A percentile compares a stretch with the other conserved stretches of the same genome.
These are phyloP conservation scores for Closterium sp. DNA, from an alignment of 139 green algal species.

Conservation along the genomic window DNA sequence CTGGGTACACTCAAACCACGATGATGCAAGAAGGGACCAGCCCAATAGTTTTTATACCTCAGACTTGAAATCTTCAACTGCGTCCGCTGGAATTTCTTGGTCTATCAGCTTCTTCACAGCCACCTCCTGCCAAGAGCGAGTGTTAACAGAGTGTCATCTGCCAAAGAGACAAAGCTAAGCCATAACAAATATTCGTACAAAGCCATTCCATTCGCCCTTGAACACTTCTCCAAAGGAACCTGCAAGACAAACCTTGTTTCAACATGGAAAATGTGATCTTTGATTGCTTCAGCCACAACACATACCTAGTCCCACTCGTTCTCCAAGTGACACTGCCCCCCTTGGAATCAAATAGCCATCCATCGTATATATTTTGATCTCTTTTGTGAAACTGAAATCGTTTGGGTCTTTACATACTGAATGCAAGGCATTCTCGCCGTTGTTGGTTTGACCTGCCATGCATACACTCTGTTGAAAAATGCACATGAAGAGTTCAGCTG, in stretches of 20 bases:
- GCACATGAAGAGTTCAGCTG: background rate
- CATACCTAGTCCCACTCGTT: background rate
- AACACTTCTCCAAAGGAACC: slow-evolving; percentile 9
- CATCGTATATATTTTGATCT: background rate
- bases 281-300: background rate
- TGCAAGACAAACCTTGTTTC: background rate
- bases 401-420: background rate
- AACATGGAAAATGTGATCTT: background rate
- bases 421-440: background rate
- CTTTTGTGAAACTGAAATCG: background rate
- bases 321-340: background rate
- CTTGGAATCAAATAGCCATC: background rate
- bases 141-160: background rate
- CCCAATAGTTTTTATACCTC: background rate
- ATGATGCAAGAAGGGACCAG: background rate
- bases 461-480: no score
- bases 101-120: slow-evolving; percentile 51
- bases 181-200: background rate
- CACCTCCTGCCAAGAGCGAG: slow-evolving; percentile 27
- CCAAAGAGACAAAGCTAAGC: background rate
- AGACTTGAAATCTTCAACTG: slow-evolving; percentile 39
- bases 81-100: slow-evolving; percentile 15
- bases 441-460: background rate
- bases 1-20: background rate
- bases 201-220: slow-evolving; percentile 7